A percentile compares a stretch with the other conserved stretches of the same genome.
These are phyloP conservation scores for Kuraishia hungarica DNA, from an alignment of 805 yeast genomes.

Conservation along the genomic window DNA sequence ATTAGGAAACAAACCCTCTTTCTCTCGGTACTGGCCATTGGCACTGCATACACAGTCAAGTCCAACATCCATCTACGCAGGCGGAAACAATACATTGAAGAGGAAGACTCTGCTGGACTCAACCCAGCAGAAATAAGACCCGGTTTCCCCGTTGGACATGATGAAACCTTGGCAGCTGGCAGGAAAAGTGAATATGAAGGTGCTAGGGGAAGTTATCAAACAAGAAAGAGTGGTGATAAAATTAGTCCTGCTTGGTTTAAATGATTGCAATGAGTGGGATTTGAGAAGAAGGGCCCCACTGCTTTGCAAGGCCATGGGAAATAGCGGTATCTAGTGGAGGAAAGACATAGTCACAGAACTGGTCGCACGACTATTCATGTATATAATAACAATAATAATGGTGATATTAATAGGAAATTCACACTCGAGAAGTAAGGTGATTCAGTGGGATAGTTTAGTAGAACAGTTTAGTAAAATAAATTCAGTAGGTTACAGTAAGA, in stretches of 20 bases:
- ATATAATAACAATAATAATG: neutral
- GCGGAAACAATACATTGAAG: conserved; percentile 23
- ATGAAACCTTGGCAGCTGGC: conserved; percentile 12
- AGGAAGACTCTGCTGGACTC: conserved; percentile 18
- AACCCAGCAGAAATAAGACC: conserved; percentile 18
- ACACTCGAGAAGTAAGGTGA: too few species aligned
- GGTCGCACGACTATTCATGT: neutral
- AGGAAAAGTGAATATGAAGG: conserved; percentile 65
- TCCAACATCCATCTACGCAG: conserved; percentile 26
- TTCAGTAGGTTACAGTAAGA: too few species aligned
- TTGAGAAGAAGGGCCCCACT: too few species aligned
- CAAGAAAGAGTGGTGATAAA: conserved; percentile 27
- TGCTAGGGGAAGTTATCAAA: conserved; percentile 52
- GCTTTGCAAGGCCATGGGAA: neutral
- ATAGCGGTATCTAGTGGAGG: too few species aligned
- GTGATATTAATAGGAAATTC: neutral
- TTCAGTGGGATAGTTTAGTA: too few species aligned
- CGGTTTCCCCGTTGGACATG: conserved; percentile 21
- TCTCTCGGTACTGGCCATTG: conserved; percentile 18
- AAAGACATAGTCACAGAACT: too few species aligned
- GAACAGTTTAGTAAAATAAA: too few species aligned
- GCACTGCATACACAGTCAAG: conserved; percentile 25
- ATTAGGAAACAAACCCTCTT: conserved; percentile 22
- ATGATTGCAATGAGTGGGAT: too few species aligned
- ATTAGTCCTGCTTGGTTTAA: conserved; percentile 14